A percentile compares a stretch with the other conserved stretches of the same genome.
phyloP scores from a whole-genome alignment of 1,284 basidiomycete species.

The Trametes polyzona region DNA sequence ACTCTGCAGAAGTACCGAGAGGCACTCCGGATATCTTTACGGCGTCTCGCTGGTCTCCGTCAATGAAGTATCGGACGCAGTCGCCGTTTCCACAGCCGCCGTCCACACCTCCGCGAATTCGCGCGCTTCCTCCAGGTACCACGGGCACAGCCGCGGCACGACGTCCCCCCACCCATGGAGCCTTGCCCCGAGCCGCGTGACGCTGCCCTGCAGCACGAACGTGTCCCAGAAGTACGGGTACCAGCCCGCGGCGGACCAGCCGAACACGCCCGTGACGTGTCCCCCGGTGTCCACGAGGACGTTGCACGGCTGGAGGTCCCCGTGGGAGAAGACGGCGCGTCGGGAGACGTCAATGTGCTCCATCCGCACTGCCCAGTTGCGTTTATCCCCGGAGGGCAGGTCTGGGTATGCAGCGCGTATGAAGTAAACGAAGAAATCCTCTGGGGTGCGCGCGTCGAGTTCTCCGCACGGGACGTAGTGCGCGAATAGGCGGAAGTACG shows the following conservation, averaged over 20 bases:
- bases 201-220: neutral
- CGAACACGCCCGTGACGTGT: constrained; percentile 21
- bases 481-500: constrained; percentile 3
- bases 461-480: neutral
- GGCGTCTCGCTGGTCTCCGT: too few relatives aligned
- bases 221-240: constrained; percentile 29
- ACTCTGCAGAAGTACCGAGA: too few relatives aligned
- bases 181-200: neutral
- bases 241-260: constrained; percentile 29
- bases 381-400: neutral
- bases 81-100: neutral
- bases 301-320: constrained; percentile 9
- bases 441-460: neutral
- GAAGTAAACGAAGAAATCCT: neutral
- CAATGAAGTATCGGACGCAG: too few relatives aligned
- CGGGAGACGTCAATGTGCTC: neutral
- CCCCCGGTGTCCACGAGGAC: constrained; percentile 18
- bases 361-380: neutral
- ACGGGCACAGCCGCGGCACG: neutral
- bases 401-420: neutral
- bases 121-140: neutral
- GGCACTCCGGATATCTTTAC: too few relatives aligned
- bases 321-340: constrained; percentile 9
- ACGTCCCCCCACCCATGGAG: neutral
- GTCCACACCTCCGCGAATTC: neutral